phyloP scores from a whole-genome alignment of 768 basidiomycete genomes.

The Suillus subalutaceus region DNA sequence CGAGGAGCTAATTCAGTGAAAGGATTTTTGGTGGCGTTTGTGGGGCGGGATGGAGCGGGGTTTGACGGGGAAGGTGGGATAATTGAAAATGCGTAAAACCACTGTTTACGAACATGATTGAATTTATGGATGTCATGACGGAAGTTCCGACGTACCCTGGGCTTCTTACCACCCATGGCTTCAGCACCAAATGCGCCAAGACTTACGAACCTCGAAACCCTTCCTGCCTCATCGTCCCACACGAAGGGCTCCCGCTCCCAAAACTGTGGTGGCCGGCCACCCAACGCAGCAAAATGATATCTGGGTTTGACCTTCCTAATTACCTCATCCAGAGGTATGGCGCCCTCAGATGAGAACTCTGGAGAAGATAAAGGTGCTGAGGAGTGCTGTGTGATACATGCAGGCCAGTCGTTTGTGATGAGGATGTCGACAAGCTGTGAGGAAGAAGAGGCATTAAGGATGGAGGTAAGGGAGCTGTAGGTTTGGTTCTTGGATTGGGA shows the following conservation, averaged over 20 bases:
- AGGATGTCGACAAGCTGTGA: conserved; percentile 80
- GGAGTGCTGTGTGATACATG: conserved; percentile 64
- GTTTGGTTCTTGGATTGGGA: conserved; percentile 47
- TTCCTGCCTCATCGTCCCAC: conserved; percentile 73
- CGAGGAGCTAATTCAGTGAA: conserved; percentile 49
- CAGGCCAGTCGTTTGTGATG: conserved; percentile 79
- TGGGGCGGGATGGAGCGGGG: conserved; percentile 46
- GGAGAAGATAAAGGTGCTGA: conserved; percentile 48
- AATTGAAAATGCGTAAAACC: conserved; percentile 97
- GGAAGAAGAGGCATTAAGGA: conserved; percentile 60
- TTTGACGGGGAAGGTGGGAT: conserved; percentile 49
- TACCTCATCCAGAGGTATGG: conserved; percentile 65
- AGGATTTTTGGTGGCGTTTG: conserved; percentile 73
- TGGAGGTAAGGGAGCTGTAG: conserved; percentile 68
- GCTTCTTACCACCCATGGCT: conserved; percentile 68
- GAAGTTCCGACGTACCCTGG: conserved; percentile 59
- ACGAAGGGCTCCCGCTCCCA: conserved; percentile 95
- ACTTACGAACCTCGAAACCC: conserved; percentile 77
- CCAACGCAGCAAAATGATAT: conserved; percentile 81
- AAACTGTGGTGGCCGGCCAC: conserved; percentile 70
- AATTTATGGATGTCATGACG: neutral
- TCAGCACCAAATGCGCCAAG: conserved; percentile 85
- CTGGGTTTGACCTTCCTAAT: conserved; percentile 72
- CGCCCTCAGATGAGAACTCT: conserved; percentile 46
- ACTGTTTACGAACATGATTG: conserved; percentile 48